Evolutionary conservation across 495 filamentous ascomycete species (phyloP), one percentile per base, ranked within the genome.

Genomic region (Aspergillus steynii): DNA sequence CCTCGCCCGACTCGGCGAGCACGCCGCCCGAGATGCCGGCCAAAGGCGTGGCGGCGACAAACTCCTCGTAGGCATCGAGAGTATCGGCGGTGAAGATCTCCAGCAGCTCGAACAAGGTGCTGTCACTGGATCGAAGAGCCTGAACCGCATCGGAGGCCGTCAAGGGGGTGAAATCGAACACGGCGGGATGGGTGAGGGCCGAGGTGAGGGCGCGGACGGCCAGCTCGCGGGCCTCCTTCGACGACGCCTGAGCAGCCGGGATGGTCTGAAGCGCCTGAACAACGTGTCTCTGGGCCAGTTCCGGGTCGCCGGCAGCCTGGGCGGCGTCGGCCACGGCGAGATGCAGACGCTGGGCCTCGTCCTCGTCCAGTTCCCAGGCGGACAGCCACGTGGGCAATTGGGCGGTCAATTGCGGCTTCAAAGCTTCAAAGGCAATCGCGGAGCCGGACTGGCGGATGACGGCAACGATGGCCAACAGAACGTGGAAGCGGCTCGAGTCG

Each of bases 91-190:
- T 89, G 79, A 99, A 97, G 72, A 98, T 90, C 64, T 97, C 94
- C 58, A 97, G 86, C 12, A 99, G 86, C 73, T 98, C 91, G 65
- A 88, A 92, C 72, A 91, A 89, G 37, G 88, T 80, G 49, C 90
- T 86, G 62, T 97, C 90, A 60, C 89, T 91, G 58, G 90, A 85
- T 63, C 87, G 86, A 37, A 99, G 89, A 2, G 90, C 88, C 75
- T 96, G 92, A 53, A 99, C 86, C 55, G 89, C 85, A 59, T 96
- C 90, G 56, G 96, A 87, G 32, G 85, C 85, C 53, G 92, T 92
- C 65, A 99, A 83, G 66, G 97, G 92, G 67, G 94, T 90, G 82
- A 98, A 98, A 79, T 96, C 92, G 81, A 91, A 94, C 73, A 94
- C 91, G 42, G 82, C 78, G 12, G 87, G 86, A 61, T 89, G 82